Conservation (phyloP, 306 rosid species). For the Potentilla sterilis region DNA sequence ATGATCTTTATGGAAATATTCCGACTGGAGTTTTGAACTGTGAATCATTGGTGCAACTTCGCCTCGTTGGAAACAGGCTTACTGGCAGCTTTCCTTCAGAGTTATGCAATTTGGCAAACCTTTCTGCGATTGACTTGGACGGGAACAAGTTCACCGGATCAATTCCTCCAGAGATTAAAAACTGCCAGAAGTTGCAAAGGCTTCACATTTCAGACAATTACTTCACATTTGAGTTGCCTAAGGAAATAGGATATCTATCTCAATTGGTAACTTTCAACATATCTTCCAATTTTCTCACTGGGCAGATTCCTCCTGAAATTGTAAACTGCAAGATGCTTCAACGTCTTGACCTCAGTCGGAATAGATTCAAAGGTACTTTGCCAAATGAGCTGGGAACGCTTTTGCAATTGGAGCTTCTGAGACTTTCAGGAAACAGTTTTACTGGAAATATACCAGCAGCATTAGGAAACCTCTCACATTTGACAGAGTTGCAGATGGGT, state of each 20-base stretch:
- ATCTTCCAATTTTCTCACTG: conserved; percentile 68
- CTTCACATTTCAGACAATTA: conserved; percentile 77
- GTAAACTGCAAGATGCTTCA: conserved; percentile 74
- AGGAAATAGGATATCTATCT: conserved; percentile 76
- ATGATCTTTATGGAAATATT: conserved; percentile 60
- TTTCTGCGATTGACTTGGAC: conserved; percentile 69
- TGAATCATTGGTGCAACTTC: conserved; percentile 56
- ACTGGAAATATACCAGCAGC: conserved; percentile 67
- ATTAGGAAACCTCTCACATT: conserved; percentile 65
- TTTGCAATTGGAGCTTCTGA: conserved; percentile 76
- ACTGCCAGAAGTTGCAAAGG: conserved; percentile 77
- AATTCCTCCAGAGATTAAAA: conserved; percentile 56
- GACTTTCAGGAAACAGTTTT: conserved; percentile 66
- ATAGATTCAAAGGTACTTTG: conserved; percentile 55
- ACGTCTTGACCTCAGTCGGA: conserved; percentile 81
- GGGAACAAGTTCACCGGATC: conserved; percentile 78
- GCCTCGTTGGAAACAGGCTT: conserved; percentile 61
- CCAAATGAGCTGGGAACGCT: conserved; percentile 79
- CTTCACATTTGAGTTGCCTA: conserved; percentile 72
- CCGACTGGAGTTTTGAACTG: conserved; percentile 68
- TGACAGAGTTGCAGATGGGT: conserved; percentile 84
- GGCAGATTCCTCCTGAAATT: conserved; percentile 61
- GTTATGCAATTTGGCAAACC: conserved; percentile 66
- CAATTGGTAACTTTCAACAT: conserved; percentile 83
- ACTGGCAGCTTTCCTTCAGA: conserved; percentile 78